Evolutionary conservation across 1,284 basidiomycete species (phyloP), one percentile per base, ranked within the genome.

Genomic region (Cerrena zonata): DNA sequence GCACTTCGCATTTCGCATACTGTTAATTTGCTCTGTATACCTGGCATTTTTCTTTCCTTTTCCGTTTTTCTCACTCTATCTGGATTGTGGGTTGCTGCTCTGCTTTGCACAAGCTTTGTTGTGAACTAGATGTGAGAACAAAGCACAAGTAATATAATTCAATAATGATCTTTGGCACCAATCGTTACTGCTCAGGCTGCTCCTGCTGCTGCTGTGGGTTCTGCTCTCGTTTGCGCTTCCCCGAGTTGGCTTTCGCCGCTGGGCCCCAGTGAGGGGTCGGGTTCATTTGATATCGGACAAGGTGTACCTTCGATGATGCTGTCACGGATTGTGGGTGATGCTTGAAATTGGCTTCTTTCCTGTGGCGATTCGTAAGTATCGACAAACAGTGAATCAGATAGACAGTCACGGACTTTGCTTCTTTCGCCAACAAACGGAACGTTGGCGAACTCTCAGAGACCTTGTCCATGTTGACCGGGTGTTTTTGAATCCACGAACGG

Each of bases 241-340:
- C 70, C 26, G 69, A 65, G 21, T 66, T 63, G 12, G 85, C 84
- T 58, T 75, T 82, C 47, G 75, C 75, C n/a, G 76, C 82, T 2
- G 95, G 95, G 0, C 95, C 95, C 95, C 95, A 99, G 64, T 96
- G 82, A 2, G 87, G 79, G 37, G 84, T 77, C 2, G 95, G 95
- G 65, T 97, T 98, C 59, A 82, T 77, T 69, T 96, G 95, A 69
- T 98, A 98, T 45, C 91, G 79, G 0, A 94, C 89, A 5, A 93
- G 71, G 61, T 91, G 91, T 48, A 87, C 74, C 50, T 80, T 79
- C 12, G 78, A 78, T 3, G 83, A 75, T 10, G 75, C 67, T 11
- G 75, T 78, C 10, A 80, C 73, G 0, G 82, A 79, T 4, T 79
- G 72, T 0, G 86, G 82, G 64, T 95, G 89, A 43, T 70, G 77